Base-by-base conservation (phyloP, 257 asterid species). In the Schizonepeta tenuifolia region DNA sequence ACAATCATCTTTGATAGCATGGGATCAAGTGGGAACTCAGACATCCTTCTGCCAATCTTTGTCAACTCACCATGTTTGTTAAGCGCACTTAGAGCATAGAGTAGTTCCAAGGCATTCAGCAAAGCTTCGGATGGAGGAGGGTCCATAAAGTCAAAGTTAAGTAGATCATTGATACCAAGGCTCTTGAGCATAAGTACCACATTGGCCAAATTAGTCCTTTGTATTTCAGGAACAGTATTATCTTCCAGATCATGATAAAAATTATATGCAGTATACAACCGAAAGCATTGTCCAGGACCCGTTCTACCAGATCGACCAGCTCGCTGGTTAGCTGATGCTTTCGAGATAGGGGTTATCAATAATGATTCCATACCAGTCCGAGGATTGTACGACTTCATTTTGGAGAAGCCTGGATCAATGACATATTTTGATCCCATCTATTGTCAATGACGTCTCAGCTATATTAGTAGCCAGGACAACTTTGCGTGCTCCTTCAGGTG, bases 231-330 rank as follows among this genome's bases (percentile, higher is more conserved):
- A 21, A 91, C 90, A 18, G 98, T 88, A 64, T 93, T 93, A 75
- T 93, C 98, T 13, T 91, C 98, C 66, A 93, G 84, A 79, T 93
- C 98, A 65, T 88, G 80, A 67, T 77, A 73, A 80, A 57, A 93
- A 59, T 85, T 93, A 77, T 87, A 83, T 7, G 91, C 94, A 9
- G 98, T 91, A 77, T 88, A 93, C 79, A 93, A 73, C 41, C 96
- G 86, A 80, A 83, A 93, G 88, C 98, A 93, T 76, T 89, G 83
- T 61, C 98, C 98, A 9, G 98, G 98, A 77, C 97, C 96, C 3
- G 97, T 93, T 80, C 98, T 81, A 67, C 98, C 98, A 70, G 98
- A 93, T 72, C 97, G 87, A 77, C 98, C 97, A 7, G 98, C 97
- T 69, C 97, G 89, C 70, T 93, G 98, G 78, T 91, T 87, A 11